Base-by-base conservation (phyloP, 148 eudicot genomes). In the Spergularia bocconei region DNA sequence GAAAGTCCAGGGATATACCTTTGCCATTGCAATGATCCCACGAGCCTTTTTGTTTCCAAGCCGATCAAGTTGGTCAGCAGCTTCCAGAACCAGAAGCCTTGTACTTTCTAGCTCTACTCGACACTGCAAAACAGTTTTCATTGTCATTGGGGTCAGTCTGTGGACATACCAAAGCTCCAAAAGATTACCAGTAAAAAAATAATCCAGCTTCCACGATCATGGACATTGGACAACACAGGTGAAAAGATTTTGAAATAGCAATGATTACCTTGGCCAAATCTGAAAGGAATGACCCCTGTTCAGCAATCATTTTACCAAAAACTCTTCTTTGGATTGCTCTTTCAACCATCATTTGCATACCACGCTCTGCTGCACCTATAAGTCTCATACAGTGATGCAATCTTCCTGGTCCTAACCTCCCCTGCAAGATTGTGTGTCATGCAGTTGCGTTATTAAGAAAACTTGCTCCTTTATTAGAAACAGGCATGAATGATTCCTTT, bases 361-460 rank as follows among this genome's bases (percentile, higher is more conserved):
- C 98, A 69, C 99, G 97, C 84, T 95, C 97, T 52, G 99, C 99
- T 9, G 97, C 92, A 51, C 97, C 99, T 67, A 95, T 76, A 68
- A 89, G 77, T 84, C 99, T 88, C 99, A 95, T 87, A 86, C 99
- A 95, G 81, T 95, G 99, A 82, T 92, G 98, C 82, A 92, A 69
- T 84, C 98, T 90, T 79, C 99, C 99, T 51, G 98, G 99, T 63
- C 99, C 99, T 79, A 95, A 76, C 87, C 99, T 88, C 38, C 99
- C 99, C 99, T 95, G 82, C 51, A 78, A 60, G 56, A 60, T 52
- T 53, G 41, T 20, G 44, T 51, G 57, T 69, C 57, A 69, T 69
- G 59, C 44, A 58, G 15, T 29, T 29, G 53, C 52, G 72, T 38
- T 51, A 2, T 23, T 51, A 38, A 14, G 15, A 14, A 52, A 15